Conservation (phyloP, 805 yeast species). For the Lachancea cidri region DNA sequence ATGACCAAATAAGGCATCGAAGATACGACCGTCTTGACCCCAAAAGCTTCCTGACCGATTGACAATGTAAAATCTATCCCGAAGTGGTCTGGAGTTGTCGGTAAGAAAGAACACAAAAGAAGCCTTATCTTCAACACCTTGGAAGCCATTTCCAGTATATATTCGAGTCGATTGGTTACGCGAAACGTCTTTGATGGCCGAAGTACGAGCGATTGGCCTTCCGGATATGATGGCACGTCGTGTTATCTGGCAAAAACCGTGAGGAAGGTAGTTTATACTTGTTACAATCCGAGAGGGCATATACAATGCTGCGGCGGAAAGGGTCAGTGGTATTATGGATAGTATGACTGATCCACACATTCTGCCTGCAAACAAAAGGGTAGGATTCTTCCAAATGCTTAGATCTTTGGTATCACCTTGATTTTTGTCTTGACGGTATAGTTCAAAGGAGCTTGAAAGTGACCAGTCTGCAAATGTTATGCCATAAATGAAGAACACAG, state of each 20-base stretch:
- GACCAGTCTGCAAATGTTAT: slow-evolving; percentile 27
- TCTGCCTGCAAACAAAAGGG: slow-evolving; percentile 14
- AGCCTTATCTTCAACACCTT: slow-evolving; percentile 29
- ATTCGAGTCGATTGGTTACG: slow-evolving; percentile 18
- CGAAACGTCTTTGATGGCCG: slow-evolving; percentile 15
- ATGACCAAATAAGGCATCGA: slow-evolving; percentile 28
- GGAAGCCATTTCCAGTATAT: slow-evolving; percentile 28
- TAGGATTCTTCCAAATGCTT: slow-evolving; percentile 9
- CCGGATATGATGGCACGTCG: slow-evolving; percentile 21
- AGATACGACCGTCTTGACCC: slow-evolving; percentile 26
- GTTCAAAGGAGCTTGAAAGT: slow-evolving; percentile 17
- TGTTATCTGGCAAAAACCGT: slow-evolving; percentile 18
- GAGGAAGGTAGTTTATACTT: slow-evolving; percentile 23
- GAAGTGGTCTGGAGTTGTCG: slow-evolving; percentile 16
- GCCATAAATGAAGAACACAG: slow-evolving; percentile 26
- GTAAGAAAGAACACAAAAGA: slow-evolving; percentile 24
- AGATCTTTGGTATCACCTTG: neutral
- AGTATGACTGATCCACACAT: slow-evolving; percentile 23
- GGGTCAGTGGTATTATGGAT: slow-evolving; percentile 24
- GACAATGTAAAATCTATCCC: slow-evolving; percentile 23
- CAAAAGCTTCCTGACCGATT: slow-evolving; percentile 29
- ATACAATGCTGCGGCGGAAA: slow-evolving; percentile 21
- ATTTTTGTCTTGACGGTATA: slow-evolving; percentile 3
- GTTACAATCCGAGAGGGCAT: slow-evolving; percentile 27
- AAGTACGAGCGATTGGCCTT: slow-evolving; percentile 11